Evolutionary conservation across 192 early-diverging fungal species (phyloP).

Genomic region (Linderina pennispora): DNA sequence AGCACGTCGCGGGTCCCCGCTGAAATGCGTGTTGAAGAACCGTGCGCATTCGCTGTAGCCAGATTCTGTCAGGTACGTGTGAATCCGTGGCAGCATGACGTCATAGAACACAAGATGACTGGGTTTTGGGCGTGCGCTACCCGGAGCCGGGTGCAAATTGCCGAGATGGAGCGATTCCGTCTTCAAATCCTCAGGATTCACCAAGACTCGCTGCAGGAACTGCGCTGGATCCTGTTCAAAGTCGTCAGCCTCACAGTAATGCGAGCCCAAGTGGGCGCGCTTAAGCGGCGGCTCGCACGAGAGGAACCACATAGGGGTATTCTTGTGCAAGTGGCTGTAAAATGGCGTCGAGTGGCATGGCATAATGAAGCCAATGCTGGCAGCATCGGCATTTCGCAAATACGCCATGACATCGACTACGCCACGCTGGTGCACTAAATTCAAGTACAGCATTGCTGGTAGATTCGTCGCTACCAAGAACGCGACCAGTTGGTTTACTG

Average conservation of each 20-base stretch:
- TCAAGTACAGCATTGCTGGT: slow-evolving; percentile 62
- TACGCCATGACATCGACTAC: slow-evolving; percentile 81
- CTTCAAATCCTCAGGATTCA: too few species aligned
- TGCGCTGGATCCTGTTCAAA: slow-evolving; percentile 66
- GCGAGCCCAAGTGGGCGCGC: slow-evolving; percentile 25
- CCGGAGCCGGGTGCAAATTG: background rate
- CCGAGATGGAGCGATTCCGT: too few species aligned
- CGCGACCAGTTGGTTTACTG: slow-evolving; percentile 1
- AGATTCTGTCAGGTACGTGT: slow-evolving; percentile 19
- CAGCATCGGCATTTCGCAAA: slow-evolving; percentile 43
- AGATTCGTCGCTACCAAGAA: slow-evolving; percentile 60
- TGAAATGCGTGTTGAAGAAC: slow-evolving; percentile 92
- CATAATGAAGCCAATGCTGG: slow-evolving; percentile 74
- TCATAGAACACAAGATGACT: slow-evolving; percentile 80
- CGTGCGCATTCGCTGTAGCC: slow-evolving; percentile 64
- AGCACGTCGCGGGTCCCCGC: slow-evolving; percentile 66
- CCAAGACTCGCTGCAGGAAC: too few species aligned
- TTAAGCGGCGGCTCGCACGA: slow-evolving; percentile 86
- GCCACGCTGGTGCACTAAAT: slow-evolving; percentile 83
- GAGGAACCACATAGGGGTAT: slow-evolving; percentile 72
- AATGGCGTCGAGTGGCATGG: slow-evolving; percentile 98
- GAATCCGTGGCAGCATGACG: slow-evolving; percentile 38
- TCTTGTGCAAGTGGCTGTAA: slow-evolving; percentile 71
- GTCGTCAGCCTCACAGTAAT: slow-evolving; percentile 69
- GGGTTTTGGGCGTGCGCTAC: slow-evolving; percentile 47